A percentile compares a stretch with the other conserved stretches of the same genome.
phyloP scores from a whole-genome alignment of 108 stramenopile genomes.

The Skeletonema marinoi region DNA sequence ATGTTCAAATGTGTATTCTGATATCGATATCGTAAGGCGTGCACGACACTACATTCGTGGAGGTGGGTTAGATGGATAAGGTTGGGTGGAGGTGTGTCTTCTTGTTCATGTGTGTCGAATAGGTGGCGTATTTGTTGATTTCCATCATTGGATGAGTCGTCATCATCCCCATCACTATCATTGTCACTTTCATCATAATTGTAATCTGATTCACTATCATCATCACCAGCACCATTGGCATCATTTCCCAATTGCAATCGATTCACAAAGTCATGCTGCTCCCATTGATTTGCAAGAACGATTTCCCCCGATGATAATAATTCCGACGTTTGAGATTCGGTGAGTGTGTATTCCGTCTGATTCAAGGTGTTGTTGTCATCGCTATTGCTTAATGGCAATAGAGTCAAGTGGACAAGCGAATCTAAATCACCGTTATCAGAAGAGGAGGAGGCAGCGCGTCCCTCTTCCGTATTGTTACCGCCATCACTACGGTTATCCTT shows the following conservation, averaged over 20 bases:
- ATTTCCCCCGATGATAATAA: constrained; percentile 25
- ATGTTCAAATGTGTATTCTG: constrained; percentile 2
- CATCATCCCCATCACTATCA: constrained; percentile 10
- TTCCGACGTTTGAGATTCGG: constrained; percentile 1
- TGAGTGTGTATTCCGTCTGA: constrained; percentile 7
- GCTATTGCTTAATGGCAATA: neutral
- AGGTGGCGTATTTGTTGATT: neutral
- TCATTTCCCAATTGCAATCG: constrained; percentile 2
- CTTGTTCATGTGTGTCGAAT: neutral
- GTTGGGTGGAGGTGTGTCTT: constrained; percentile 20
- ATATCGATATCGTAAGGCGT: constrained; percentile 49
- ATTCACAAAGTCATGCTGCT: constrained; percentile 22
- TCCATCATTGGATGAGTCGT: neutral
- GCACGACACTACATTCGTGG: constrained; percentile 46
- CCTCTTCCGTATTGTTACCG: neutral
- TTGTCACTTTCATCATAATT: constrained; percentile 18
- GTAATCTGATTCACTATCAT: constrained; percentile 19
- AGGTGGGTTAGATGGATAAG: constrained; percentile 45
- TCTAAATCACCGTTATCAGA: neutral
- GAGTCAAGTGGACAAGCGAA: neutral
- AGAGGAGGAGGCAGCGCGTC: neutral
- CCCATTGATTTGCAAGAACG: constrained; percentile 29
- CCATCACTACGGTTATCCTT: neutral
- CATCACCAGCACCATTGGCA: neutral
- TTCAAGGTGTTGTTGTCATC: neutral